Base-by-base conservation (phyloP, 2,329 filamentous ascomycete species). In the Sordariomycetes sp. region DNA sequence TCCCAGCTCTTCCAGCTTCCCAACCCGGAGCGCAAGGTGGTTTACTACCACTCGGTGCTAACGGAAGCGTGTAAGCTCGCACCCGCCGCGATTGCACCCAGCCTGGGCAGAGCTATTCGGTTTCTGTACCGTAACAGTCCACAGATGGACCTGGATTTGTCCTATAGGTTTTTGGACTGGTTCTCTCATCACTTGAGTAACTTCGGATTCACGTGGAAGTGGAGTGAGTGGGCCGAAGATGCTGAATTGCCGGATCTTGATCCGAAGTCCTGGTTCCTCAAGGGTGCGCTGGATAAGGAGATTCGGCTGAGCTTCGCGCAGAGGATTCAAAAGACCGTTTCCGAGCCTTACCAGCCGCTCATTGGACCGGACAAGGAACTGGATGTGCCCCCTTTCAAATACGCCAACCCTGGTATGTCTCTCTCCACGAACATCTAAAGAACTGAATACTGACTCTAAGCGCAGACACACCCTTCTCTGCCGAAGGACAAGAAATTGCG, bases 141-240 rank as follows among this genome's bases (percentile, higher is more conserved):
- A 39, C 74, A 72, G 3, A 79, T 96, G 67, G 92, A 98, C 51
- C 67, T 95, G 31, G 88, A 96, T 59, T 65, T 98, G 28, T 73
- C 69, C 36, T 82, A 88, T 49, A 77, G 92, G 18, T 96, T 96
- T 61, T 69, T 94, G 53, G 90, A 96, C 55, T 98, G 92, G 92
- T 98, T 98, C 53, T 76, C 90, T 14, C 92, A 98, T 56, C 92
- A 98, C 63, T 64, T 98, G 45, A 95, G 88, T 63, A 98, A 98
- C 63, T 98, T 98, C 54, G 92, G 94, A 34, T 98, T 96, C 55
- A 92, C 92, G 8, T 98, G 92, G 92, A 96, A 96, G 61, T 98
- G 92, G 92, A 81, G 83, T 12, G 92, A 98, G 62, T 98, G 92
- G 92, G 72, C 84, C 31, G 86, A 88, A 12, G 87, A 96, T 53